Percentiles rank a stretch among this genome's conserved stretches.
Evolutionary conservation across 192 early-diverging fungal genomes (phyloP).

Genomic region (Rhizophagus clarus): DNA sequence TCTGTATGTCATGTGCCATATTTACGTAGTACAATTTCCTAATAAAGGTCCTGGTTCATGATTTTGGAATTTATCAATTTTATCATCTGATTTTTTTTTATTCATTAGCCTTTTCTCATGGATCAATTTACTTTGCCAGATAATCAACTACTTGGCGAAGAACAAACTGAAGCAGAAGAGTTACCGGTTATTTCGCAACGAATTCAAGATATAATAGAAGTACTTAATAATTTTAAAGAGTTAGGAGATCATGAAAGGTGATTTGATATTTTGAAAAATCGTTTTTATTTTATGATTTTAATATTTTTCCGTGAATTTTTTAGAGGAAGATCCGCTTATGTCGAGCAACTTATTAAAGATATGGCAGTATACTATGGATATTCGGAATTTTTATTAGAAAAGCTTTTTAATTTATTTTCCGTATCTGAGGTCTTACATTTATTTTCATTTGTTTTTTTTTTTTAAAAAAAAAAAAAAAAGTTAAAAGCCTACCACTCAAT

Average conservation of each 20-base stretch:
- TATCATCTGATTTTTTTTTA: no score
- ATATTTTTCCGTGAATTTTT: neutral
- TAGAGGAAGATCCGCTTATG: conserved; percentile 80
- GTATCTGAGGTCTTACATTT: conserved; percentile 61
- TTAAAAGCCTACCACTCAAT: neutral
- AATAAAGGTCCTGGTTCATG: no score
- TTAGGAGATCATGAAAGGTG: conserved; percentile 72
- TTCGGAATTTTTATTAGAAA: conserved; percentile 87
- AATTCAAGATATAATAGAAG: conserved; percentile 88
- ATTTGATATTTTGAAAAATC: neutral
- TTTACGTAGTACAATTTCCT: no score
- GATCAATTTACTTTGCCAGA: neutral
- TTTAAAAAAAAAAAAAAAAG: neutral
- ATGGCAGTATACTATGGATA: conserved; percentile 94
- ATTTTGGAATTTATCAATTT: no score
- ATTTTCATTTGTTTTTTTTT: neutral
- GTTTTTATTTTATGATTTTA: neutral
- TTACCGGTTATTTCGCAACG: conserved; percentile 77
- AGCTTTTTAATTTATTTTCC: conserved; percentile 90
- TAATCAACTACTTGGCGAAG: neutral
- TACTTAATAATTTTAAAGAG: conserved; percentile 88
- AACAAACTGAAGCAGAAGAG: conserved; percentile 40
- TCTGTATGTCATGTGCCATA: no score
- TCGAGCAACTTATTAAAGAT: conserved; percentile 87
- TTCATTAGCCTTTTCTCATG: neutral